Percentiles rank a stretch among this genome's conserved stretches.
These are phyloP conservation scores for Luzula sylvatica DNA, from an alignment of 176 grass and related monocot genomes.

Conservation along the genomic window DNA sequence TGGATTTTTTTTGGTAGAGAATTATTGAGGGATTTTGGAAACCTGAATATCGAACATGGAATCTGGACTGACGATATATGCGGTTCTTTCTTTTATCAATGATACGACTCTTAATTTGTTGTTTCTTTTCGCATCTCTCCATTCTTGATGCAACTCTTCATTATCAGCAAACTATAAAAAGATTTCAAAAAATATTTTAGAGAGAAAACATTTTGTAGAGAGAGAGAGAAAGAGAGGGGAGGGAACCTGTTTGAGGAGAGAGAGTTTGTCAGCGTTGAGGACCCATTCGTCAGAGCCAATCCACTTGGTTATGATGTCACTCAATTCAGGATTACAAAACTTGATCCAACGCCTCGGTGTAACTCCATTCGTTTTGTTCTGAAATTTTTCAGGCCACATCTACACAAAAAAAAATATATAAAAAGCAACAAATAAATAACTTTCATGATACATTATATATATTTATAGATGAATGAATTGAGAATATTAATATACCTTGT, in stretches of 20 bases:
- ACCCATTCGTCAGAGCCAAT: constrained; percentile 91
- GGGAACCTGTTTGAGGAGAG: constrained; percentile 65
- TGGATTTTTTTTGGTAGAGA: neutral
- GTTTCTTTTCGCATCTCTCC: constrained; percentile 60
- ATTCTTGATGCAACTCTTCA: constrained; percentile 77
- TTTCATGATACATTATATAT: too few species aligned
- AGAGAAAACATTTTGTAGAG: neutral
- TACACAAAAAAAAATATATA: constrained; percentile 25
- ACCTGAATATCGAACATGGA: constrained; percentile 99
- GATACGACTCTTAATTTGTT: constrained; percentile 80
- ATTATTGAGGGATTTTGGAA: constrained; percentile 40
- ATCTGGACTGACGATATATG: constrained; percentile 90
- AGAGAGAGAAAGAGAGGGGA: neutral
- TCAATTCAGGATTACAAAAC: constrained; percentile 92
- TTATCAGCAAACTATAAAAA: constrained; percentile 75
- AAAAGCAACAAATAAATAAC: neutral
- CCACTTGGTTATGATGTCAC: constrained; percentile 86
- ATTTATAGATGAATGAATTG: neutral
- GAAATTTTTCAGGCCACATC: constrained; percentile 94
- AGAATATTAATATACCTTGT: constrained; percentile 47
- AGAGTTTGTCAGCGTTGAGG: constrained; percentile 75
- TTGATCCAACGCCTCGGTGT: constrained; percentile 93
- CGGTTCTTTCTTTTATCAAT: constrained; percentile 84
- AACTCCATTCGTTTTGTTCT: constrained; percentile 99
- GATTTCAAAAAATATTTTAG: constrained; percentile 6